Base-by-base conservation (phyloP, 352 stramenopile species). In the Globisporangium cystogenes region DNA sequence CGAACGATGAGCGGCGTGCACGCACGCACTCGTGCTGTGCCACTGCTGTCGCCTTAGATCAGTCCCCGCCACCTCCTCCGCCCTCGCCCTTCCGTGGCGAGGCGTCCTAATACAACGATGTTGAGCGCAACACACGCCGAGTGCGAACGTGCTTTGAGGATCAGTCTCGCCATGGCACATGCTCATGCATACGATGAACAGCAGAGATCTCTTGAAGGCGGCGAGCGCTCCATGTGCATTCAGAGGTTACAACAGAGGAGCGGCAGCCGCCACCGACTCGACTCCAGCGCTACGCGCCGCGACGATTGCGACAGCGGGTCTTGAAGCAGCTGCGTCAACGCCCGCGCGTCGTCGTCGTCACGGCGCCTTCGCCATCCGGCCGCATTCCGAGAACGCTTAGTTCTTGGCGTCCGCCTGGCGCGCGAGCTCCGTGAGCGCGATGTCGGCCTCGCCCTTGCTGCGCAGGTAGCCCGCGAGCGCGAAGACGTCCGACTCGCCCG, bases 381-480 rank as follows among this genome's bases (percentile, higher is more conserved):
- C 39, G 8, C 39, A 11, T 3, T 18, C 12, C 12, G 21, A n/a
- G 6, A n/a, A 29, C 29, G 35, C 48, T 84, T 86, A 83, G 75
- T 78, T 85, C 76, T 91, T 87, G 75, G 82, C 76, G 60, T 91
- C 84, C 53, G 78, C 70, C 63, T 87, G 74, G 59, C 69, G 70
- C 48, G 63, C 45, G 51, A 95, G 72, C 73, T 95, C 82, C 49
- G 90, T 96, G 37, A 98, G 68, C 27, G 96, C 95, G 71, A 97
- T 87, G 72, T 98, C 96, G 67, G 81, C 89, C 65, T 98, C 94
- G 60, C 86, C 85, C 81, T 98, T 98, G 81, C 91, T 78, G 62
- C 96, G 92, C 70, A 99, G 97, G 87, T 98, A 99, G 72, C 96
- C 96, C 65, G 83, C 88, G 64, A 99, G 80, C 65, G 89, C 90